These are phyloP conservation scores for Nicotiana otophora DNA, from an alignment of 257 asterid genomes.

Conservation along the genomic window DNA sequence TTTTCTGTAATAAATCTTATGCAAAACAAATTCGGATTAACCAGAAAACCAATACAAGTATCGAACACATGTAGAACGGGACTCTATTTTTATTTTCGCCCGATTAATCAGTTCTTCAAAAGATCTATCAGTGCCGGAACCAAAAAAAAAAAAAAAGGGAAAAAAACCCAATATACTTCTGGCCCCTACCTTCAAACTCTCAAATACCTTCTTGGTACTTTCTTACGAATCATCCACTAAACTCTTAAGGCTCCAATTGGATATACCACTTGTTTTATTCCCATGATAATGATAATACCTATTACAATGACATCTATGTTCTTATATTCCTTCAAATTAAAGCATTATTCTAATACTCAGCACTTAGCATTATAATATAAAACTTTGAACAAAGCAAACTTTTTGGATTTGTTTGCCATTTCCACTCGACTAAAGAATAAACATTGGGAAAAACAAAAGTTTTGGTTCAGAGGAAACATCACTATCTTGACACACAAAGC, in stretches of 20 bases:
- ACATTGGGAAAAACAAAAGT: not conserved
- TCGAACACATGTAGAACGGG: too few relatives aligned
- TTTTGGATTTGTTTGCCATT: slow-evolving; percentile 7
- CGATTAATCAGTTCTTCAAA: too few relatives aligned
- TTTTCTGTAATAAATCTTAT: too few relatives aligned
- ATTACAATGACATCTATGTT: not conserved
- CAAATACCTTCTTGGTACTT: not conserved
- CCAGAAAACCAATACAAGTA: too few relatives aligned
- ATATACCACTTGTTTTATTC: not conserved
- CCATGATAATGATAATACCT: not conserved
- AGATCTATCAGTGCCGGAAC: too few relatives aligned
- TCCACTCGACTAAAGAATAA: not conserved
- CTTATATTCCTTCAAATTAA: slow-evolving; percentile 3
- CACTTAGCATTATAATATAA: not conserved
- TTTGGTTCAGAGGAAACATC: not conserved
- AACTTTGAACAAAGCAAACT: not conserved
- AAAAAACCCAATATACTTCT: too few relatives aligned
- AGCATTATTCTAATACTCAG: not conserved
- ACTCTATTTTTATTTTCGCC: too few relatives aligned
- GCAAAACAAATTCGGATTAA: too few relatives aligned
- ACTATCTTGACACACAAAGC: slow-evolving; percentile 3
- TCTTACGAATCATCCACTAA: slow-evolving; percentile 10
- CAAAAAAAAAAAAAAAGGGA: too few relatives aligned
- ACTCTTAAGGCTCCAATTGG: not conserved
- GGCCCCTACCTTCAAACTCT: slow-evolving; percentile 9